Percentiles rank a stretch among this genome's conserved stretches.
These are phyloP conservation scores for Teratosphaeria epicoccoides DNA, from an alignment of 2,329 filamentous ascomycete species.

Conservation along the genomic window DNA sequence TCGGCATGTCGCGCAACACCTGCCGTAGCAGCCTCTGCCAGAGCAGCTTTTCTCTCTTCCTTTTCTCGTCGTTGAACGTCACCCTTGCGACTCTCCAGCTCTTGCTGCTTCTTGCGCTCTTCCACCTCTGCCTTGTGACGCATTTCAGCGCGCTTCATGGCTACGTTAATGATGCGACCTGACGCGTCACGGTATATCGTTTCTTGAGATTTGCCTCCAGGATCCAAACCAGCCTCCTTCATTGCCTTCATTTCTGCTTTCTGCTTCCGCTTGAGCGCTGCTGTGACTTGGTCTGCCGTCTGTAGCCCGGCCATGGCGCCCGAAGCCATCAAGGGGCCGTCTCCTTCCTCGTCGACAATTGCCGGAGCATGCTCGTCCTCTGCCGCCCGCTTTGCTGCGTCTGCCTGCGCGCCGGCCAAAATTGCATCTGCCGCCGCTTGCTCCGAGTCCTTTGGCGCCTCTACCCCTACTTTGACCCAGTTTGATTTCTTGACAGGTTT, in stretches of 20 bases:
- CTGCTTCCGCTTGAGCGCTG: slow-evolving; percentile 49
- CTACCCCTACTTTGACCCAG: slow-evolving; percentile 62
- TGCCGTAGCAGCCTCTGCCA: slow-evolving; percentile 77
- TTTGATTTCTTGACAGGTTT: slow-evolving; percentile 60
- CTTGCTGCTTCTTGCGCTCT: slow-evolving; percentile 51
- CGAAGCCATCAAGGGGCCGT: slow-evolving; percentile 64
- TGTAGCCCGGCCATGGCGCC: slow-evolving; percentile 83
- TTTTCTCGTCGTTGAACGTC: slow-evolving; percentile 70
- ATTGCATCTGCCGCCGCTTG: slow-evolving; percentile 51
- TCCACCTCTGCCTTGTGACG: slow-evolving; percentile 67
- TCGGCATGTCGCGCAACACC: slow-evolving; percentile 69
- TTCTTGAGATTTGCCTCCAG: slow-evolving; percentile 49
- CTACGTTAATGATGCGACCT: slow-evolving; percentile 84
- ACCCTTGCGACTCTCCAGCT: slow-evolving; percentile 63
- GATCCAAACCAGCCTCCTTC: slow-evolving; percentile 34
- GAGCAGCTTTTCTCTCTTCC: slow-evolving; percentile 51
- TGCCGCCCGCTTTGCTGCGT: slow-evolving; percentile 19
- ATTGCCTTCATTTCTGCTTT: slow-evolving; percentile 48
- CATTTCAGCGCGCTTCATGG: slow-evolving; percentile 79
- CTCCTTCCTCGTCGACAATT: slow-evolving; percentile 39
- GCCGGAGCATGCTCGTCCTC: slow-evolving; percentile 39
- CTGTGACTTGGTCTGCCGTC: slow-evolving; percentile 61
- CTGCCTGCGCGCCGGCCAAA: slow-evolving; percentile 25
- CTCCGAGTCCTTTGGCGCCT: slow-evolving; percentile 39
- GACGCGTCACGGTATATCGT: slow-evolving; percentile 94